A percentile compares a stretch with the other conserved stretches of the same genome.
Conservation (phyloP, 306 rosid species). For the Glycyrrhiza uralensis region DNA sequence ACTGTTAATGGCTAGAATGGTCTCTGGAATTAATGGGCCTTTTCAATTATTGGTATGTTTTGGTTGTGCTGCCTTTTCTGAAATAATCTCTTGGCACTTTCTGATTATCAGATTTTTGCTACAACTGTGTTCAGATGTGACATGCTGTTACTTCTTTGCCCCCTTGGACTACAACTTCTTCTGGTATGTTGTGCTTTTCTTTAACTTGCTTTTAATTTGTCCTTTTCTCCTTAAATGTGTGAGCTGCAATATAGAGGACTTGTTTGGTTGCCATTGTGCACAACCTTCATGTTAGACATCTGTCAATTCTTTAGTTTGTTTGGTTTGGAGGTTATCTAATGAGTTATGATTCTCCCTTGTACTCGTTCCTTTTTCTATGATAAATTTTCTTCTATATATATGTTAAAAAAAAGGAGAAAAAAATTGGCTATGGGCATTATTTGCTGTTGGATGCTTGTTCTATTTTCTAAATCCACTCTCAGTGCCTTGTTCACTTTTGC, state of each 20-base stretch:
- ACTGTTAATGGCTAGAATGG: neutral
- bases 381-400: neutral
- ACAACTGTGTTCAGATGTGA: slow-evolving; percentile 84
- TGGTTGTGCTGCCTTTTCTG: neutral
- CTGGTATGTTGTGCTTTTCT: slow-evolving; percentile 50
- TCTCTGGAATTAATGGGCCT: neutral
- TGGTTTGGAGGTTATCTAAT: neutral
- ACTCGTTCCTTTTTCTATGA: neutral
- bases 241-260: neutral
- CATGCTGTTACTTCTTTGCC: slow-evolving; percentile 72
- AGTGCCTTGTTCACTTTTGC: neutral
- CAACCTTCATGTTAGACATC: neutral
- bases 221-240: neutral
- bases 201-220: neutral
- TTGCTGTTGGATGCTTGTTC: neutral
- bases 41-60: neutral
- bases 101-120: slow-evolving; percentile 73
- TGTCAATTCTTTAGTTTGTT: neutral
- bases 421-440: neutral
- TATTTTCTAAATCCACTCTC: neutral
- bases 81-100: slow-evolving; percentile 19
- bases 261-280: neutral
- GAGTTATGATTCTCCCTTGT: neutral
- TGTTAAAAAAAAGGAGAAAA: neutral
- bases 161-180: slow-evolving; percentile 75